Percentiles rank a stretch among this genome's conserved stretches.
These are phyloP conservation scores for Geoglossum cookeanum DNA, from an alignment of 2,329 filamentous ascomycete genomes.

Conservation along the genomic window DNA sequence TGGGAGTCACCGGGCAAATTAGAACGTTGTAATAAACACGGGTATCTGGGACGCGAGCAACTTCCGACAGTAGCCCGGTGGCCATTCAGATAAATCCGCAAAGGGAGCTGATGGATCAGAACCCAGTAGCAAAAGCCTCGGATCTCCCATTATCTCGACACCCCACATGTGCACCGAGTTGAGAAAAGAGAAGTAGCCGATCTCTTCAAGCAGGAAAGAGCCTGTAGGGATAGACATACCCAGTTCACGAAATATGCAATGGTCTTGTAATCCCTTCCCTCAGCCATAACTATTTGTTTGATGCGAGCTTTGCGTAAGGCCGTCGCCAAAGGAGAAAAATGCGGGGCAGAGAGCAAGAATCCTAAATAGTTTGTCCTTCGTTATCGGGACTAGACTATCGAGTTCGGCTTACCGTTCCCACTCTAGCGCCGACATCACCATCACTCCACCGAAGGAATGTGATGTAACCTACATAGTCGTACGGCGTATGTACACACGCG, in stretches of 20 bases:
- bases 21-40: neutral
- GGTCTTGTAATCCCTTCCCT: slow-evolving; percentile 4
- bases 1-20: neutral
- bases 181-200: neutral
- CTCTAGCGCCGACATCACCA: no score
- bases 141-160: neutral
- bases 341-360: neutral
- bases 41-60: neutral
- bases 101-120: neutral
- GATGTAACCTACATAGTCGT: no score
- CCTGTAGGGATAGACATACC: slow-evolving; percentile 15
- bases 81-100: neutral
- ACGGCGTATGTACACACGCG: no score
- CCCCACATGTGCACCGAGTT: neutral
- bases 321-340: neutral
- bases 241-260: slow-evolving; percentile 47
- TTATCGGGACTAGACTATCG: neutral
- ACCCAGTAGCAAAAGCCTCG: neutral
- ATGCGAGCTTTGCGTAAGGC: neutral
- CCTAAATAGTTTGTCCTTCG: neutral
- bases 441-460: no score
- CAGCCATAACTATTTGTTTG: neutral
- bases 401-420: neutral
- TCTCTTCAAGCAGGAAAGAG: neutral
- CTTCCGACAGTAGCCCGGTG: neutral